Base-by-base conservation (phyloP, 495 filamentous ascomycete genomes). In the Podospora tetraspora region DNA sequence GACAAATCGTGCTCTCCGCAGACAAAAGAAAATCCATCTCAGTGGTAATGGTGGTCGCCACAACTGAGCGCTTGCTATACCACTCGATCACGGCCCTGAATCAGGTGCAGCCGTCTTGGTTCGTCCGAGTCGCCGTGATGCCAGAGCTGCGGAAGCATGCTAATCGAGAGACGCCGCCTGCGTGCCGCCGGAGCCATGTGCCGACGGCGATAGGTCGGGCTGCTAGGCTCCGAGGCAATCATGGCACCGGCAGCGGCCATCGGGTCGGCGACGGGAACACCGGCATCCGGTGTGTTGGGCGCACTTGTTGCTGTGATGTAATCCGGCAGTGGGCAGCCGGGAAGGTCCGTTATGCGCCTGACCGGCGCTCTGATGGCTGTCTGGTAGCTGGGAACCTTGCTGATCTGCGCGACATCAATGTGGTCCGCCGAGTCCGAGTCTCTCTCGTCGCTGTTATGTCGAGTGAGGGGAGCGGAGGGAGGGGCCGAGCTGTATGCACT, bases 311-410 rank as follows among this genome's bases (percentile, higher is more conserved):
- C 82, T 10, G 81, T 79, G 13, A 70, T 57, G 72, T 84, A 84
- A 64, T 83, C 80, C 2, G 82, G 82, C 3, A 80, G 72, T 11
- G 72, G 58, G 12, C 61, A 72, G 23, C 64, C 72, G 23, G 71
- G 71, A 59, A 74, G 68, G 29, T 66, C 66, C 29, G 62, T 67
- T n/a, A 75, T 67, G 30, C 83, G 83, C 19, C 87, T 79, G 11
- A 85, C 69, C 11, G 75, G 84, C 0, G 87, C 82, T 59, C 83
- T 86, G 21, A 93, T 83, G 0, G 92, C 92, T 13, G 92, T 94
- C 5, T 85, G 81, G 75, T 96, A 96, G 62, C 89, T 92, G 5
- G 92, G 92, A 9, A 95, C 91, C 62, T 88, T 90, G 71, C 84
- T 89, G 22, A 89, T 79, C 70, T 90, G 87, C 25, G 83, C 78